Conservation (phyloP, 2,329 filamentous ascomycete genomes). For the Trichoderma pleuroti region DNA sequence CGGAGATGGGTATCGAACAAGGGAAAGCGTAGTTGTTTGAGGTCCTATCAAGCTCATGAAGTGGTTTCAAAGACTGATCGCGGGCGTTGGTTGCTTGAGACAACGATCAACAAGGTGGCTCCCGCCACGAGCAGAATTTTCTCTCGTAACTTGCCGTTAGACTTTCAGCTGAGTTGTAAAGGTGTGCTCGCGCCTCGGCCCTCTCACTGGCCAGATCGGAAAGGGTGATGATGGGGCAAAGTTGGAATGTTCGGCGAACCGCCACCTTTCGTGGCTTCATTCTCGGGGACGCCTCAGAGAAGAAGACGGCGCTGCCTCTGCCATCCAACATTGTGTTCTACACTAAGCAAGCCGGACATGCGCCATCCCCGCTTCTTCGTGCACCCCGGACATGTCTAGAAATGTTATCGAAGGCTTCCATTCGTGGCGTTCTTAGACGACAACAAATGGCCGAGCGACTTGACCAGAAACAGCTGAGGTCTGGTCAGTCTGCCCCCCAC, state of each 20-base stretch:
- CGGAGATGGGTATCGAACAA: constrained; percentile 8
- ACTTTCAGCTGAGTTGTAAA: background rate
- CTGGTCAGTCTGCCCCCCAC: background rate
- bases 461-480: constrained; percentile 5
- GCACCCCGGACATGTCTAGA: constrained; percentile 13
- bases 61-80: background rate
- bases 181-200: background rate
- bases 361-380: constrained; percentile 1
- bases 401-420: constrained; percentile 11
- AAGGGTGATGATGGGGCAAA: background rate
- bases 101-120: background rate
- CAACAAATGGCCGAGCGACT: constrained; percentile 10
- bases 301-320: background rate
- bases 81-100: background rate
- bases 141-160: background rate
- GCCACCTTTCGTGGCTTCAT: background rate
- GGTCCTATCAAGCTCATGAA: background rate
- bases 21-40: constrained; percentile 4
- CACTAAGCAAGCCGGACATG: background rate
- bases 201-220: background rate
- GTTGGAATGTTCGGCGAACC: constrained; percentile 2
- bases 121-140: background rate
- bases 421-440: constrained; percentile 9
- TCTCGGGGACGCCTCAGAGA: background rate
- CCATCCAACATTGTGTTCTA: background rate